A percentile compares a stretch with the other conserved stretches of the same genome.
These are phyloP conservation scores for Thuidium tamariscinum DNA, from an alignment of 225 moss, liverwort and hornwort genomes.

Conservation along the genomic window DNA sequence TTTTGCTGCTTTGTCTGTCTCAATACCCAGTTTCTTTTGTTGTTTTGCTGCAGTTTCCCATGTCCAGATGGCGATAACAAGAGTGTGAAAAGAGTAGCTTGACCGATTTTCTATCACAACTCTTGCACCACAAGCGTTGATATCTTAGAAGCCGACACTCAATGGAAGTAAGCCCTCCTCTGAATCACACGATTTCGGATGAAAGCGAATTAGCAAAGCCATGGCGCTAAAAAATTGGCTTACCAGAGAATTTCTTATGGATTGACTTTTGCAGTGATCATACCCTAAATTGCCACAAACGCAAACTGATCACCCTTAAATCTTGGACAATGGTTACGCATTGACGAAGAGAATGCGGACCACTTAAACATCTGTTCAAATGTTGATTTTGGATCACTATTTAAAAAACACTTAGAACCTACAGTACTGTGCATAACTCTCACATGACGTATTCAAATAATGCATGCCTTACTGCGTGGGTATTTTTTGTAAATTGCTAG, in stretches of 20 bases:
- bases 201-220: not conserved
- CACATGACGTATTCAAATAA: not conserved
- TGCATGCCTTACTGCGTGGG: not conserved
- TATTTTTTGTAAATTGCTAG: not conserved
- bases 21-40: constrained; percentile 54
- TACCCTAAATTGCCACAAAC: not conserved
- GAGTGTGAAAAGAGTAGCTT: not conserved
- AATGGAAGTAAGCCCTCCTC: not conserved
- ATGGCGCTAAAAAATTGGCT: not conserved
- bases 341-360: not conserved
- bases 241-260: not conserved
- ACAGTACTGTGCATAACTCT: not conserved
- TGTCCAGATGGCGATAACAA: not conserved
- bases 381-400: not conserved
- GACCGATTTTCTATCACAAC: not conserved
- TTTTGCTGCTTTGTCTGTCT: constrained; percentile 57
- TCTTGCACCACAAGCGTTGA: not conserved
- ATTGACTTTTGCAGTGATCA: not conserved
- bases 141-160: not conserved
- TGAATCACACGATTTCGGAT: not conserved
- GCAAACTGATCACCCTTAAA: not conserved
- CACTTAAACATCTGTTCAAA: not conserved
- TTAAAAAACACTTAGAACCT: not conserved
- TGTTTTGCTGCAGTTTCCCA: constrained; percentile 63
- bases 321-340: not conserved